Conservation (phyloP, 345 rosid species). For the rapeseed (Brassica napus) region DNA sequence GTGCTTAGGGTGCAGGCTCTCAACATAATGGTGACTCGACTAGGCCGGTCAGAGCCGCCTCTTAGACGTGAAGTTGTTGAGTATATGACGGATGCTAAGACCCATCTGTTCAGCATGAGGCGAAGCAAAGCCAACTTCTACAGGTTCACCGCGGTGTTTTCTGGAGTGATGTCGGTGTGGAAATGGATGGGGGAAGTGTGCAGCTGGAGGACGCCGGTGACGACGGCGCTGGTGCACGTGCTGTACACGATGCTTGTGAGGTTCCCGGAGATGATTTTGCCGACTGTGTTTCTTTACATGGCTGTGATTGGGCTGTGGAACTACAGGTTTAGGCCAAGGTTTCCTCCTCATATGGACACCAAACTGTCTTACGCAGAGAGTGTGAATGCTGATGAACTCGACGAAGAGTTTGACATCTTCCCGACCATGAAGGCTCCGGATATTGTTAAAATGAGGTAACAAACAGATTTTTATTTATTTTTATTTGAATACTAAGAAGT, state of each 20-base stretch:
- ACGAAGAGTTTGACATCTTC: slow-evolving; percentile 87
- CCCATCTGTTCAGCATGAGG: slow-evolving; percentile 52
- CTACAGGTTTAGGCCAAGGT: slow-evolving; percentile 45
- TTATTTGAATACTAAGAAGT: too few species aligned
- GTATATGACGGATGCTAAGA: slow-evolving; percentile 44
- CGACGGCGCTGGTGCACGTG: slow-evolving; percentile 41
- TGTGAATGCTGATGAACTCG: slow-evolving; percentile 73
- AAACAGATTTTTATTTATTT: background rate
- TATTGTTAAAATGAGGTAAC: slow-evolving; percentile 57
- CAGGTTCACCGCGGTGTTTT: slow-evolving; percentile 45
- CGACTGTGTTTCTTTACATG: slow-evolving; percentile 47
- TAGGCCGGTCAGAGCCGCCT: slow-evolving; percentile 57
- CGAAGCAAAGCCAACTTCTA: slow-evolving; percentile 55
- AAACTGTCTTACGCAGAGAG: slow-evolving; percentile 66
- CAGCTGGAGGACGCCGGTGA: slow-evolving; percentile 49
- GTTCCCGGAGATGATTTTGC: slow-evolving; percentile 47
- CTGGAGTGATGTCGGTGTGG: slow-evolving; percentile 32
- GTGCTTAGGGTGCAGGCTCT: slow-evolving; percentile 41
- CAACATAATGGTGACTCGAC: slow-evolving; percentile 33
- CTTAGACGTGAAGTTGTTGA: slow-evolving; percentile 58
- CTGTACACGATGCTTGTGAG: slow-evolving; percentile 39
- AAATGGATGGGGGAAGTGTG: slow-evolving; percentile 52
- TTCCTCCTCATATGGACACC: slow-evolving; percentile 88
- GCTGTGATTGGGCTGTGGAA: slow-evolving; percentile 45
- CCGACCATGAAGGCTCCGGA: slow-evolving; percentile 58